A percentile compares a stretch with the other conserved stretches of the same genome.
Conservation (phyloP, 306 rosid species). For the Hippophae rhamnoides region DNA sequence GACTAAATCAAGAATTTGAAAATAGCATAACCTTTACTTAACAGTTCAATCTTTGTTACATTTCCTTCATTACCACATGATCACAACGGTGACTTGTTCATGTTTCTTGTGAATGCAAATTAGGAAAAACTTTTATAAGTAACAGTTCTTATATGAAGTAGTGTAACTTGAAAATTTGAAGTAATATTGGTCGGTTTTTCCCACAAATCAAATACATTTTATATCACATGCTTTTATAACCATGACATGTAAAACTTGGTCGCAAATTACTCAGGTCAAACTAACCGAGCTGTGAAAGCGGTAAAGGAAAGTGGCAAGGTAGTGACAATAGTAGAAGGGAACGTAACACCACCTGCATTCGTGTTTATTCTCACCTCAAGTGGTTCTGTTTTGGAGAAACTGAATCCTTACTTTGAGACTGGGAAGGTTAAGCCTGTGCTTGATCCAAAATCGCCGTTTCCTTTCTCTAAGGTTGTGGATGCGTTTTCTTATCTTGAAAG, state of each 20-base stretch:
- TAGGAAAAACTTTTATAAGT: no score
- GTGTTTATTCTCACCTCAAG: conserved; percentile 29
- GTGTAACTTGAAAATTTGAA: no score
- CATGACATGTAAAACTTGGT: neutral
- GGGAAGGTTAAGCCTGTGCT: conserved; percentile 60
- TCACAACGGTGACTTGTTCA: no score
- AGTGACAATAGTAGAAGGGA: conserved; percentile 35
- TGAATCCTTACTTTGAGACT: conserved; percentile 54
- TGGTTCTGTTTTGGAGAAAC: conserved; percentile 39
- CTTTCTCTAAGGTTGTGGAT: conserved; percentile 43
- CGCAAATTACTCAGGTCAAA: conserved; percentile 28
- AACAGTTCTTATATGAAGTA: no score
- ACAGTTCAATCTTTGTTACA: no score
- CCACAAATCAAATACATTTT: no score
- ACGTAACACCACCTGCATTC: conserved; percentile 28
- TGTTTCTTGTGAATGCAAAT: no score
- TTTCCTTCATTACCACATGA: no score
- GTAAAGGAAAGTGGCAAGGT: conserved; percentile 52
- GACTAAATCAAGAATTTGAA: no score
- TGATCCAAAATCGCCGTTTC: conserved; percentile 54
- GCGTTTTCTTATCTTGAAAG: conserved; percentile 52
- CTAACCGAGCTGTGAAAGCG: conserved; percentile 41
- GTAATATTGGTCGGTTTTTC: no score
- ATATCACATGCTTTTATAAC: no score
- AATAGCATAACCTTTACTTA: no score